These are phyloP conservation scores for Citrus reticulata DNA, from an alignment of 345 rosid genomes.

Conservation along the genomic window DNA sequence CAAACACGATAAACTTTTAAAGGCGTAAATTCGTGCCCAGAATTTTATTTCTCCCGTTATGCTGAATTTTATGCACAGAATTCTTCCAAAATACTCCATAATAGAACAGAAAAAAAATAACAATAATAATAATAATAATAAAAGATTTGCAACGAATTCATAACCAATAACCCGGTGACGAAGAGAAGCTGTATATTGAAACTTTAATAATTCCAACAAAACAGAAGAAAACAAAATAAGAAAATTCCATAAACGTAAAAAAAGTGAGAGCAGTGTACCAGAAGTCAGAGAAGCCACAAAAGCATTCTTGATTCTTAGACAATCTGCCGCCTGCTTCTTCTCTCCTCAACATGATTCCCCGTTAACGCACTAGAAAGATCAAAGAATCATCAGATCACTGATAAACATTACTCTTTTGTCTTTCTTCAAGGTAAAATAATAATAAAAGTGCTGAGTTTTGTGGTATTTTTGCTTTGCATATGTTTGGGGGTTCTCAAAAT, in stretches of 20 bases:
- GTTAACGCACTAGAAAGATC: not conserved
- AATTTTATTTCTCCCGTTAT: not conserved
- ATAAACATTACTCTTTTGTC: no score
- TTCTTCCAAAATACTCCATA: not conserved
- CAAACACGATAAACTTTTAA: not conserved
- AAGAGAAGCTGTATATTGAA: not conserved
- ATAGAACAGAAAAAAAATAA: no score
- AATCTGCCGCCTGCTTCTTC: not conserved
- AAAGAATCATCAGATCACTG: no score
- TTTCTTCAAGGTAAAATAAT: no score
- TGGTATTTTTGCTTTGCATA: not conserved
- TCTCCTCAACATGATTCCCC: not conserved
- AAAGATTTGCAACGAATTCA: no score
- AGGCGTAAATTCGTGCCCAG: not conserved
- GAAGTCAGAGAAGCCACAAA: constrained; percentile 3
- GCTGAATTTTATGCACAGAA: not conserved
- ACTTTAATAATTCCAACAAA: not conserved
- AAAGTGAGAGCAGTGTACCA: not conserved
- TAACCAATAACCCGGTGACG: not conserved
- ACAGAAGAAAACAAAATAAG: not conserved
- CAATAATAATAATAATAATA: no score
- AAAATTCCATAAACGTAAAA: not conserved
- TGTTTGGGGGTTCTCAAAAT: not conserved
- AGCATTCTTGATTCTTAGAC: not conserved
- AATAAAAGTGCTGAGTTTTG: not conserved